Evolutionary conservation across 2,329 filamentous ascomycete genomes (phyloP).

Genomic region (Colletotrichum cordylinicola): DNA sequence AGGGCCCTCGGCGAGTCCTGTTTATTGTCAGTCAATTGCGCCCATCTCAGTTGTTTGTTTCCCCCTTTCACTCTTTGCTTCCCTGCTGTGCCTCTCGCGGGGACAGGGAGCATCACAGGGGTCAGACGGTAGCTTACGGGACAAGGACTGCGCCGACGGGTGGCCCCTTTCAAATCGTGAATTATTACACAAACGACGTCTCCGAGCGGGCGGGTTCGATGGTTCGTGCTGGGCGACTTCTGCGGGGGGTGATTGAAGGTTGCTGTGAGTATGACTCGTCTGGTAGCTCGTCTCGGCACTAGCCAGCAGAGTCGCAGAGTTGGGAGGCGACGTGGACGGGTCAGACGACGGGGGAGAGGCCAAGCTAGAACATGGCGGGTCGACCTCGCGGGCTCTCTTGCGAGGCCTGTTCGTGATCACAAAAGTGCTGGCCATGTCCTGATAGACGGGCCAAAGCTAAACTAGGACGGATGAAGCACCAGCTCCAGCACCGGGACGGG

Average conservation of each 20-base stretch:
- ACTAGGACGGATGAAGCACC: background rate
- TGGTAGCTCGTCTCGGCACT: background rate
- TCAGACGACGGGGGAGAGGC: background rate
- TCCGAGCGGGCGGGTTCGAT: background rate
- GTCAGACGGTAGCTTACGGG: background rate
- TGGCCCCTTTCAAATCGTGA: background rate
- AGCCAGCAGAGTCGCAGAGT: background rate
- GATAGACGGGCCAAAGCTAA: background rate
- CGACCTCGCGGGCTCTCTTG: slow-evolving; percentile 2
- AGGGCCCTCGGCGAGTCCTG: background rate
- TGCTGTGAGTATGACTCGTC: background rate
- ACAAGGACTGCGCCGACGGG: background rate
- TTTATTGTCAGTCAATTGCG: background rate
- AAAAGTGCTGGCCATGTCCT: background rate
- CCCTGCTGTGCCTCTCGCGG: background rate
- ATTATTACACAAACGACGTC: background rate
- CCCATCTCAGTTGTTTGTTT: background rate
- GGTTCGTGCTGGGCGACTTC: background rate
- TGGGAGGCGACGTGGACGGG: background rate
- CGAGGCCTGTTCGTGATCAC: background rate
- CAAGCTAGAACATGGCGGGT: background rate
- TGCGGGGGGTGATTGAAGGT: background rate
- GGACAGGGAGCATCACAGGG: background rate
- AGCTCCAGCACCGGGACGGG: background rate
- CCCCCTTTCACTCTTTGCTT: background rate